phyloP scores from a whole-genome alignment of 2,329 filamentous ascomycete species.

The Acephala macrosclerotiorum region DNA sequence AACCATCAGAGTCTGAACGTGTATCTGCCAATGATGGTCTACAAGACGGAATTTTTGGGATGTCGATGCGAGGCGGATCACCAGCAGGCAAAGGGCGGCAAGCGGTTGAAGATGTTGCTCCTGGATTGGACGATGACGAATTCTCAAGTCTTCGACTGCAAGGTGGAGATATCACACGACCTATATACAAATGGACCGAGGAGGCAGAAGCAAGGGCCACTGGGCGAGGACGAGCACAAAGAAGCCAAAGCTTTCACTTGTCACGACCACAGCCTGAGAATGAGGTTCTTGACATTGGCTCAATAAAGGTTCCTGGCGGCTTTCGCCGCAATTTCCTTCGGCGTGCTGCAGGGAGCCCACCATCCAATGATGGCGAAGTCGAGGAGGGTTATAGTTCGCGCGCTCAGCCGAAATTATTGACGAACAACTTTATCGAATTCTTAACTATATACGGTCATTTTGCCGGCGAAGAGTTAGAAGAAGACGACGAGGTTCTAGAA shows the following conservation, averaged over 20 bases:
- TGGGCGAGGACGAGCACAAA: constrained; percentile 64
- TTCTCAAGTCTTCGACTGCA: constrained; percentile 94
- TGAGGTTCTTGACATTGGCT: constrained; percentile 83
- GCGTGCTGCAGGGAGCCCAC: constrained; percentile 73
- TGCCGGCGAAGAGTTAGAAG: constrained; percentile 93
- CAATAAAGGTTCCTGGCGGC: constrained; percentile 91
- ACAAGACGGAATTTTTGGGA: constrained; percentile 42
- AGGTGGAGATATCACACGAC: constrained; percentile 91
- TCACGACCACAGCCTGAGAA: constrained; percentile 80
- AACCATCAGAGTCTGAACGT: constrained; percentile 65
- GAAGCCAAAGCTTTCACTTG: constrained; percentile 88
- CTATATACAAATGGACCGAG: constrained; percentile 97
- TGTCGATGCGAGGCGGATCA: constrained; percentile 45
- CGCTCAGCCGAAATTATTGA: constrained; percentile 72
- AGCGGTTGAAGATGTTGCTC: constrained; percentile 41
- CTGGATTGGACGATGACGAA: constrained; percentile 70
- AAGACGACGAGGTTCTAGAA: constrained; percentile 88
- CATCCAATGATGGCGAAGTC: constrained; percentile 46
- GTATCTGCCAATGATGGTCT: constrained; percentile 42
- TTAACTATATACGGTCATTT: constrained; percentile 96
- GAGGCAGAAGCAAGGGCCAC: constrained; percentile 75
- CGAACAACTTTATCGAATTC: constrained; percentile 95
- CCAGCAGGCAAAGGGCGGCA: constrained; percentile 44
- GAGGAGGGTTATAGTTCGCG: constrained; percentile 48
- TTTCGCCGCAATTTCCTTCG: constrained; percentile 91